A percentile compares a stretch with the other conserved stretches of the same genome.
These are phyloP conservation scores for Leishmania mexicana DNA, from an alignment of 208 protist genomes.

Conservation along the genomic window DNA sequence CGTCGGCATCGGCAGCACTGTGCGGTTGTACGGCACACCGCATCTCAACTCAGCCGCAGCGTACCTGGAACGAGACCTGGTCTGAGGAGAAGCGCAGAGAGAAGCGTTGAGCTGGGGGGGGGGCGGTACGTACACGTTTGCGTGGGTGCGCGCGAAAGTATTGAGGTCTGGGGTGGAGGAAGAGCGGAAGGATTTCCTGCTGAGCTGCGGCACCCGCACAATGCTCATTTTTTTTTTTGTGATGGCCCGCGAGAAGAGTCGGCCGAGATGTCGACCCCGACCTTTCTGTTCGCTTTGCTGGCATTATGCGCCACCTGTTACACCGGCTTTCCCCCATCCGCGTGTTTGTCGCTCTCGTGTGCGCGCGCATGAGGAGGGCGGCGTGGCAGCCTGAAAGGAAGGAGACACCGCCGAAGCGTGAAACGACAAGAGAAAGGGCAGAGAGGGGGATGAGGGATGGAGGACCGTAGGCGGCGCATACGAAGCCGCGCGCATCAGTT, in stretches of 20 bases:
- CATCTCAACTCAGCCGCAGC: slow-evolving; percentile 18
- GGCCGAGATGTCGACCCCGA: neutral
- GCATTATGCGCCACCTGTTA: neutral
- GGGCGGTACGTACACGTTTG: neutral
- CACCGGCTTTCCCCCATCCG: neutral
- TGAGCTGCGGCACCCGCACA: neutral
- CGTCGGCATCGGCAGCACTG: slow-evolving; percentile 25
- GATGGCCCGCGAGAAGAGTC: neutral
- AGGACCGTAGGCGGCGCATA: neutral
- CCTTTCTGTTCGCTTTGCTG: neutral
- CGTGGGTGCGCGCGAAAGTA: neutral
- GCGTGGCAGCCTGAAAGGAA: neutral
- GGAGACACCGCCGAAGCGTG: neutral
- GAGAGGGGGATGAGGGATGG: neutral
- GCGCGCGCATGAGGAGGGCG: neutral
- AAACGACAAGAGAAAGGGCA: neutral
- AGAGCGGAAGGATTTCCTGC: neutral
- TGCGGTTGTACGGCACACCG: slow-evolving; percentile 34
- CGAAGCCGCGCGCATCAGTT: neutral
- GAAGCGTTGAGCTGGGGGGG: neutral
- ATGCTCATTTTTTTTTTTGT: neutral
- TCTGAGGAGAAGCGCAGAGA: neutral
- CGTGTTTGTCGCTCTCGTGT: neutral
- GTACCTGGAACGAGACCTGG: slow-evolving; percentile 17
- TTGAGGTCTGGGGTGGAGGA: neutral